A percentile compares a stretch with the other conserved stretches of the same genome.
These are phyloP conservation scores for Sugiyamaella novakii DNA, from an alignment of 1,139 yeast species.

Conservation along the genomic window DNA sequence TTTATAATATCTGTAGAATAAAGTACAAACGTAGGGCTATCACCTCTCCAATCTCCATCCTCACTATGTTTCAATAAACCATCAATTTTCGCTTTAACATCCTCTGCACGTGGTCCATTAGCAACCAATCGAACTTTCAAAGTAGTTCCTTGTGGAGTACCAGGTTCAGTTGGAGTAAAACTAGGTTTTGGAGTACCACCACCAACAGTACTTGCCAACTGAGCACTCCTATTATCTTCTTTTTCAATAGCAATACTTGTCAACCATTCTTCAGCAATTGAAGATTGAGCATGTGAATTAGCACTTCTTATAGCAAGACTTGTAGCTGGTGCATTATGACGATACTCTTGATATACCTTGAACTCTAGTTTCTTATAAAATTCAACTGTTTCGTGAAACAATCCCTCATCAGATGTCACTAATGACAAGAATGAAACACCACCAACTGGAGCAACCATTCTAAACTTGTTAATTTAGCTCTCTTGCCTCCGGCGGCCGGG, in stretches of 20 bases:
- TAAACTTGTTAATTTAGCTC: neutral
- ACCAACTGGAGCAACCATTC: slow-evolving; percentile 1
- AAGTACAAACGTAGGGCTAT: slow-evolving; percentile 41
- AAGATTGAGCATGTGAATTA: slow-evolving; percentile 36
- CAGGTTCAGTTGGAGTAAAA: slow-evolving; percentile 3
- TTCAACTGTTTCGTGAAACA: slow-evolving; percentile 49
- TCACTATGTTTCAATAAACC: slow-evolving; percentile 28
- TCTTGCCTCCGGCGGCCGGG: slow-evolving; percentile 3
- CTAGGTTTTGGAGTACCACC: slow-evolving; percentile 1
- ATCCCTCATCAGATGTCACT: slow-evolving; percentile 54
- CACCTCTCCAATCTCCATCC: slow-evolving; percentile 44
- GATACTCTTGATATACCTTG: slow-evolving; percentile 48
- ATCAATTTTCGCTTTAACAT: slow-evolving; percentile 25
- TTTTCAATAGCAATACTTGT: slow-evolving; percentile 29
- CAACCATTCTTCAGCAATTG: slow-evolving; percentile 36
- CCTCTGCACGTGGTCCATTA: slow-evolving; percentile 32
- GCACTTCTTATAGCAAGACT: slow-evolving; percentile 35
- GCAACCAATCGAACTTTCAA: slow-evolving; percentile 40
- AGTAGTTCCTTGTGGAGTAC: slow-evolving; percentile 31
- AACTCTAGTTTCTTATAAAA: slow-evolving; percentile 66
- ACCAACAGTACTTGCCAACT: neutral
- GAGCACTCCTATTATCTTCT: neutral
- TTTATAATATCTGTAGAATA: slow-evolving; percentile 34
- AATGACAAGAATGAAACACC: slow-evolving; percentile 53
- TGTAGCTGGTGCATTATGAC: slow-evolving; percentile 35